phyloP scores from a whole-genome alignment of 2,329 filamentous ascomycete species.

The Eutypa lata region DNA sequence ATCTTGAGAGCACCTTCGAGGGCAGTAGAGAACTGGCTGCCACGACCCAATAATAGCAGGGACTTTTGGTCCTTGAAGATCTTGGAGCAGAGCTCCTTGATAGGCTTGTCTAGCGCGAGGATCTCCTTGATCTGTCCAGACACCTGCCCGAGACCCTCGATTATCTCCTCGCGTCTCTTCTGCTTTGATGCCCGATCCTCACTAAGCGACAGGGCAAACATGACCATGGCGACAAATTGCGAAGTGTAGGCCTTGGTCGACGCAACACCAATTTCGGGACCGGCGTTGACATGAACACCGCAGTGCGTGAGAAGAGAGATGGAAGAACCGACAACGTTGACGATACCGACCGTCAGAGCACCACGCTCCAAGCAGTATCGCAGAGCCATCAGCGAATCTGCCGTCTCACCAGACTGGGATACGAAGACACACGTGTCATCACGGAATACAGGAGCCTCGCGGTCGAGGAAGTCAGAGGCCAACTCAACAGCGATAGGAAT shows the following conservation, averaged over 20 bases:
- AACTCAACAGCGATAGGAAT: constrained; percentile 97
- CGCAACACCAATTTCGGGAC: constrained; percentile 96
- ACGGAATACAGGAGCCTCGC: constrained; percentile 96
- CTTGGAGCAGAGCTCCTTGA: constrained; percentile 90
- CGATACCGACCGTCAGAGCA: constrained; percentile 93
- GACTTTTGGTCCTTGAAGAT: constrained; percentile 98
- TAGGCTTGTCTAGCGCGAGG: constrained; percentile 83
- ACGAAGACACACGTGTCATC: constrained; percentile 99
- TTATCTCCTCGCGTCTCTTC: constrained; percentile 89
- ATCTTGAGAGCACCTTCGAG: constrained; percentile 98
- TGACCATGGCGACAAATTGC: constrained; percentile 99
- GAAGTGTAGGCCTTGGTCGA: constrained; percentile 99
- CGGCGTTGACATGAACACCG: constrained; percentile 99
- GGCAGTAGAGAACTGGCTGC: constrained; percentile 94
- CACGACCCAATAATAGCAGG: constrained; percentile 86
- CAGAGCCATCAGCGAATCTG: constrained; percentile 94
- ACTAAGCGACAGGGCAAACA: constrained; percentile 95
- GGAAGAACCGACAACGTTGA: constrained; percentile 97
- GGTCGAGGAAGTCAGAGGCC: constrained; percentile 96
- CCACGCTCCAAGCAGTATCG: constrained; percentile 98
- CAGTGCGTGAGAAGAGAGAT: constrained; percentile 99
- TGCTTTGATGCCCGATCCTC: constrained; percentile 96
- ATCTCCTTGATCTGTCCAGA: constrained; percentile 91
- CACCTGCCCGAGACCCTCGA: constrained; percentile 84
- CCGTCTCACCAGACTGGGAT: constrained; percentile 97